Base-by-base conservation (phyloP, 1,284 basidiomycete species). In the Amylostereum chailletii region DNA sequence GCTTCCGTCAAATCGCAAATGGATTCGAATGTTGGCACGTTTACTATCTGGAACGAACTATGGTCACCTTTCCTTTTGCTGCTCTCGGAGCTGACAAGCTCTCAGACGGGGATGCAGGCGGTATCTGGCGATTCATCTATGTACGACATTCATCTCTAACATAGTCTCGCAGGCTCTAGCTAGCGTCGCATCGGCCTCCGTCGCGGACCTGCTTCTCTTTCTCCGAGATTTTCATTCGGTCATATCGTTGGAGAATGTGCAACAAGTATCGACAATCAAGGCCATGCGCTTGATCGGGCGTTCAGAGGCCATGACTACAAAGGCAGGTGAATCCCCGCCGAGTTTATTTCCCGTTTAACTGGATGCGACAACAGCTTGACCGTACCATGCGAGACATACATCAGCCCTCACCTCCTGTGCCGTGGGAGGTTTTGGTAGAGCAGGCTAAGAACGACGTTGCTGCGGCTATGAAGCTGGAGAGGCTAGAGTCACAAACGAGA, bases 31-130 rank as follows among this genome's bases (percentile, higher is more conserved):
- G 53, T 57, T 3, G 60, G 64, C 11, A 65, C 73, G 32, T 62
- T 69, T 38, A 65, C 64, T 47, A 70, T 86, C 7, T 88, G 85
- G 85, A 84, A 84, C 57, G 81, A 84, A 54, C 60, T 88, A 9
- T 88, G 83, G 83, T 76, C 82, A 1, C 72, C 80, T 0, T 85
- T 84, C 51, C 79, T 82, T 55, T 62, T 63, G 29, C 65, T 86
- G 10, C 62, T 83, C 11, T 59, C 65, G 27, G 66, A 71, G 4
- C 67, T 82, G 40, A 76, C 57, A 3, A 77, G 77, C 50, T 64
- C 67, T 4, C 68, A 71, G 49, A 62, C 63, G 30, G 74, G 74
- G 29, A 64, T 72, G 50, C 67, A 71, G 42, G 64, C 71, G 51
- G 83, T 83, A 57, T 60, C 4, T 37, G 31, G 31, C 34, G 5